These are phyloP conservation scores for Termitomyces sp. DNA, from an alignment of 768 basidiomycete species.

Conservation along the genomic window DNA sequence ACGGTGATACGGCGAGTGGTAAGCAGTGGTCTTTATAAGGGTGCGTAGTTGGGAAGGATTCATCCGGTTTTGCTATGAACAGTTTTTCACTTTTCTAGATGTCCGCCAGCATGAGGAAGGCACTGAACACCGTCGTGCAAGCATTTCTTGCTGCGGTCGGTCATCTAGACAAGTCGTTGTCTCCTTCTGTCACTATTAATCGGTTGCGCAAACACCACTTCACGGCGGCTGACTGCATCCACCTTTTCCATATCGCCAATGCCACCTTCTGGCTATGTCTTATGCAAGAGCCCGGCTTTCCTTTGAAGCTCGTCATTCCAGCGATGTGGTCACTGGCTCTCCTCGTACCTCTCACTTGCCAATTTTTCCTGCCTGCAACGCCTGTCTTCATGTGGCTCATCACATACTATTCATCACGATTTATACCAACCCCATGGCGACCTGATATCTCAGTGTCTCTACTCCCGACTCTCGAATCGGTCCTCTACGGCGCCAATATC, in stretches of 20 bases:
- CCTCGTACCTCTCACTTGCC: constrained; percentile 79
- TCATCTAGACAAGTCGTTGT: constrained; percentile 73
- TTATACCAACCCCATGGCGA: constrained; percentile 70
- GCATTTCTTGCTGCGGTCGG: constrained; percentile 59
- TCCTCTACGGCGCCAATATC: constrained; percentile 96
- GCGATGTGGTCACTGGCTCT: constrained; percentile 62
- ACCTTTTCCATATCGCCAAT: constrained; percentile 58
- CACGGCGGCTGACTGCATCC: constrained; percentile 49
- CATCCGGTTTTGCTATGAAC: background rate
- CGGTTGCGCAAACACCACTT: constrained; percentile 55
- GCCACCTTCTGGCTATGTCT: constrained; percentile 68
- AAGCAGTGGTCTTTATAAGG: background rate
- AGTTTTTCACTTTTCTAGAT: constrained; percentile 2
- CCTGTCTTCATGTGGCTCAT: constrained; percentile 86
- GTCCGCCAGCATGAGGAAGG: constrained; percentile 15
- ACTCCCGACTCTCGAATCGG: constrained; percentile 90
- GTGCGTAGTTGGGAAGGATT: background rate
- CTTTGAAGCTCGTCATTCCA: constrained; percentile 75
- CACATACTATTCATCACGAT: constrained; percentile 80
- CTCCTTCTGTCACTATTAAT: constrained; percentile 57
- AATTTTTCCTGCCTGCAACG: constrained; percentile 86
- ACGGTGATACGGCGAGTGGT: background rate
- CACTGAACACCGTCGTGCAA: constrained; percentile 20
- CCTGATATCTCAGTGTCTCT: constrained; percentile 88
- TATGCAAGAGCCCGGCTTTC: constrained; percentile 66